Evolutionary conservation across 148 eudicot genomes (phyloP), one percentile per base, ranked within the genome.

Genomic region (Nyssa sinensis): DNA sequence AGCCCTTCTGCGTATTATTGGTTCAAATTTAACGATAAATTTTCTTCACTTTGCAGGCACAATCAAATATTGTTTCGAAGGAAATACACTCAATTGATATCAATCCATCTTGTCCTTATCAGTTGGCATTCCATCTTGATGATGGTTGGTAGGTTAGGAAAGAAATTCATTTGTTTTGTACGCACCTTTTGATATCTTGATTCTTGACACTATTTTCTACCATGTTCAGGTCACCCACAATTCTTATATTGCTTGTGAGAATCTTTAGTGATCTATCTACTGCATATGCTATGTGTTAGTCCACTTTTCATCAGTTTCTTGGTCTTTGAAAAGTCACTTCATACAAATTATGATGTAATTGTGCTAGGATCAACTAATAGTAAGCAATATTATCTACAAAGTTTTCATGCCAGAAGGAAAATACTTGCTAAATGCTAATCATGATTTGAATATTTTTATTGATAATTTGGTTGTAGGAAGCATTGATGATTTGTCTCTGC

Each of bases 41-140:
- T 57, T 51, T 61, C 30, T 47, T 74, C 65, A 35, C 24, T 74
- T 57, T 76, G 82, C 90, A 95, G 98, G 98, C 96, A 57, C 98
- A 95, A 81, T 89, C 98, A 75, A 81, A 81, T 80, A 90, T 94
- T 70, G 79, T 90, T 65, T 72, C 87, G 17, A 92, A 81, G 78
- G 98, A 89, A 69, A 83, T 95, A 81, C 92, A 90, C 80, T 92
- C 98, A 12, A 95, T 95, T 70, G 79, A 79, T 74, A 74, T 88
- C 76, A 87, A 95, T 83, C 96, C 98, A 71, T 82, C 90, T 33
- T 84, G 90, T 78, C 82, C 87, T 21, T 72, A 77, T 81, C 93
- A 91, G 58, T 71, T 95, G 83, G 97, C 97, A 41, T 95, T 95
- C 76, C 97, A 95, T 85, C 94, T 92, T 62, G 97, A 90, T 76